Conservation (phyloP, 768 basidiomycete genomes). For the Suillus weaverae region DNA sequence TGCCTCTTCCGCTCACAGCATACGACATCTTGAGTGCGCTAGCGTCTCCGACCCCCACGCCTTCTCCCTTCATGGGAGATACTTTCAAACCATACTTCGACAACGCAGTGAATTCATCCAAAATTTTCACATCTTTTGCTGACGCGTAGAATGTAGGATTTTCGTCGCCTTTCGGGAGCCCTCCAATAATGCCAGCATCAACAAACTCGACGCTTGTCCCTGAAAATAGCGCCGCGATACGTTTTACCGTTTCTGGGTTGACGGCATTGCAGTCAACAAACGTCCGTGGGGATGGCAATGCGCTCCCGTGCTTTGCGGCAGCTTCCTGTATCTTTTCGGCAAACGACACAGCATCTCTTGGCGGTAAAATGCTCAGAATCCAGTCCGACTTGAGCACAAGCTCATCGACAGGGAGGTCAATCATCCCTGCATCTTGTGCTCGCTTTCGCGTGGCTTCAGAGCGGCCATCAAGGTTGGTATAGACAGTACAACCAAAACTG, state of each 20-base stretch:
- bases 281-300: conserved; percentile 22
- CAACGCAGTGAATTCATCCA: conserved; percentile 43
- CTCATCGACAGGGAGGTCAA: conserved; percentile 38
- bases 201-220: conserved; percentile 43
- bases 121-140: conserved; percentile 32
- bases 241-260: conserved; percentile 48
- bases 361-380: conserved; percentile 60
- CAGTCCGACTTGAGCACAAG: conserved; percentile 40
- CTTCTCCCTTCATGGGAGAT: conserved; percentile 46
- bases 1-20: conserved; percentile 40
- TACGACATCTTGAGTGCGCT: conserved; percentile 68
- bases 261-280: conserved; percentile 64
- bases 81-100: conserved; percentile 46
- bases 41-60: conserved; percentile 52
- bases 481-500: conserved; percentile 48
- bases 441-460: conserved; percentile 50
- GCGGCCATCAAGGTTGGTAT: conserved; percentile 55
- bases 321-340: conserved; percentile 32
- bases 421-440: conserved; percentile 52
- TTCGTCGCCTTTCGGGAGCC: conserved; percentile 48
- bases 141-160: conserved; percentile 60
- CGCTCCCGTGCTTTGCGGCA: background rate
- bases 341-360: conserved; percentile 48
- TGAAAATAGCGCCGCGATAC: conserved; percentile 47
- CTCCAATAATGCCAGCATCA: conserved; percentile 59